Evolutionary conservation across 768 basidiomycete genomes (phyloP), one percentile per base, ranked within the genome.

Genomic region (Trametes cingulata): DNA sequence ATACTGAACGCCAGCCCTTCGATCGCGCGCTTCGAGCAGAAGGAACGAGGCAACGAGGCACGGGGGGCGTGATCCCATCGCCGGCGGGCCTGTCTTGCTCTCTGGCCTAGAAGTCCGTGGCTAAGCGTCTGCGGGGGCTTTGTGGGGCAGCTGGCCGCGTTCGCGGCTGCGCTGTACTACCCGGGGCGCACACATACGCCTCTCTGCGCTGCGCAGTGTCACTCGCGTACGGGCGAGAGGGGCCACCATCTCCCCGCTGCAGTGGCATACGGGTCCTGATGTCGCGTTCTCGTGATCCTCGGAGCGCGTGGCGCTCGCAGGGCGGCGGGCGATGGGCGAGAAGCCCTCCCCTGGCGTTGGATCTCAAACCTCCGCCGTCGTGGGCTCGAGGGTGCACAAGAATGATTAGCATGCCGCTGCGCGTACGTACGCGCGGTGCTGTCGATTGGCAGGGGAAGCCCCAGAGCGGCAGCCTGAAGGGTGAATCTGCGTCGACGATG

Each of bases 1-100:
- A 49, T 61, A 61, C 60, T 61, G 52, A 61, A 61, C 60, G 60
- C 60, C 60, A 55, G 60, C 43, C 29, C 29, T 35, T 6, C 36
- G 33, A 43, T 46, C 57, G 49, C 49, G 49, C 49, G 49, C 49
- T 52, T 43, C 57, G 24, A 36, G 50, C 50, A 45, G 57, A 58
- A 52, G 14, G 50, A 36, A 45, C 29, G 50, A 15, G 29, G 24
- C 10, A 12, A n/a, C n/a, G 49, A 39, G 46, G 20, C 17, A 17
- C 36, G 15, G 36, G 46, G 6, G 55, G 27, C 37, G 45, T 48
- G 47, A 41, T 37, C 47, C 36, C 56, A 57, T 49, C 56, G 56
- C 27, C 55, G 46, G 24, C 47, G 36, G 43, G 42, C 12, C 12
- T 19, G 13, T 41, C 39, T 52, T 27, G 24, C 14, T 19, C 36